Percentiles rank a stretch among this genome's conserved stretches.
These are phyloP conservation scores for Pestalotiopsis sp. DNA, from an alignment of 2,329 filamentous ascomycete genomes.

Conservation along the genomic window DNA sequence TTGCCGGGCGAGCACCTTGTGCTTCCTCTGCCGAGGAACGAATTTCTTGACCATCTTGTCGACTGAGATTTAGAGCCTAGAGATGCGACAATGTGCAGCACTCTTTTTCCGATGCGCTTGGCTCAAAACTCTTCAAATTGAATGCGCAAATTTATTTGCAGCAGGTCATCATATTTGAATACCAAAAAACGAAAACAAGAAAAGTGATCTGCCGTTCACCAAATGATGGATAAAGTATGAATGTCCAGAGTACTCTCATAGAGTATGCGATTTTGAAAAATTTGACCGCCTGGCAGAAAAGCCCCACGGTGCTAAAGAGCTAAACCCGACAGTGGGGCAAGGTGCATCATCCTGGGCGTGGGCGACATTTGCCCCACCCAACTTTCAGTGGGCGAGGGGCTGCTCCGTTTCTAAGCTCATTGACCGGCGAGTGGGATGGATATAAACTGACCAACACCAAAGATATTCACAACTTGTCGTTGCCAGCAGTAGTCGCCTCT, in stretches of 20 bases:
- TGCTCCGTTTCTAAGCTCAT: background rate
- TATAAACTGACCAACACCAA: background rate
- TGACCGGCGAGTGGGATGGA: background rate
- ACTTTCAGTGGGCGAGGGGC: background rate
- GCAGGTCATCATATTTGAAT: background rate
- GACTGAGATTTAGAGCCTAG: background rate
- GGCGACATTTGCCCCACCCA: conserved; percentile 9
- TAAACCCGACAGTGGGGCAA: background rate
- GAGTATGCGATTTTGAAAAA: conserved; percentile 25
- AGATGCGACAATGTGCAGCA: background rate
- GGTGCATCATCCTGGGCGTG: conserved; percentile 22
- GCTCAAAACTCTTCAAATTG: background rate
- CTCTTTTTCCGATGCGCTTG: background rate
- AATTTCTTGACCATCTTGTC: conserved; percentile 56
- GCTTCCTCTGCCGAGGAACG: conserved; percentile 68
- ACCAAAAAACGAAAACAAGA: background rate
- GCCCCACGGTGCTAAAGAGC: background rate
- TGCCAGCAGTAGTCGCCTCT: no score
- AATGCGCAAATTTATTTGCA: background rate
- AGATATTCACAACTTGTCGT: background rate
- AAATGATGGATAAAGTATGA: background rate
- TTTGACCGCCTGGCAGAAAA: conserved; percentile 36
- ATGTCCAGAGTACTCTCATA: background rate
- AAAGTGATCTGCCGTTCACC: background rate
- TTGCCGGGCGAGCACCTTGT: conserved; percentile 66